Percentiles rank a stretch among this genome's conserved stretches.
Conservation (phyloP, 106 monocot species). For the Triglochin maritima region DNA sequence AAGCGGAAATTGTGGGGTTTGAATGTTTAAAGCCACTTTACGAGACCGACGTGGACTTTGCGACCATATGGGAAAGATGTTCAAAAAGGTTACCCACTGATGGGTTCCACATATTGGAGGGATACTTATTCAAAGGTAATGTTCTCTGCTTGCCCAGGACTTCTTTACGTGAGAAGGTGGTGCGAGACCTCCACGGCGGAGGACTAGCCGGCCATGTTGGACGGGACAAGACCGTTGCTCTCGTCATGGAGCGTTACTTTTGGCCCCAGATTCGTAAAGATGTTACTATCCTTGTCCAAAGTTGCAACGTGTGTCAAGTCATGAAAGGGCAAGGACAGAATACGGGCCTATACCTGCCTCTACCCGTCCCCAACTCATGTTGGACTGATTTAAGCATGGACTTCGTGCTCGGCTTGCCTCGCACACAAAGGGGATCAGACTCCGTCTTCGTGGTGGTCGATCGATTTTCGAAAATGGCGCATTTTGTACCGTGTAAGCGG, state of each 20-base stretch:
- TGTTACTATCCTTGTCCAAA: not conserved
- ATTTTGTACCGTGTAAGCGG: not conserved
- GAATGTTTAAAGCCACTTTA: not conserved
- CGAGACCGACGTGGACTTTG: not conserved
- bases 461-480: not conserved
- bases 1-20: not conserved
- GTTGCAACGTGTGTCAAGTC: not conserved
- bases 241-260: not conserved
- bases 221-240: conserved; percentile 3
- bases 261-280: conserved; percentile 3
- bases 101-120: not conserved
- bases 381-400: not conserved
- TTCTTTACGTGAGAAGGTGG: not conserved
- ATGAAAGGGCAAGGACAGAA: not conserved
- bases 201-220: conserved; percentile 4
- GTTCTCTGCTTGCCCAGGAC: not conserved
- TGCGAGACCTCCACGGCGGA: conserved; percentile 9
- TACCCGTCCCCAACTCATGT: not conserved
- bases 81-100: not conserved
- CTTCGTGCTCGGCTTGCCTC: conserved; percentile 2
- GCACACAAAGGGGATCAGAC: not conserved
- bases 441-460: conserved; percentile 9
- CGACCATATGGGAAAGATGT: not conserved
- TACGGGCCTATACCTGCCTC: not conserved
- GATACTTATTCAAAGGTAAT: not conserved